phyloP scores from a whole-genome alignment of 768 basidiomycete species.

The Auricularia sp. region DNA sequence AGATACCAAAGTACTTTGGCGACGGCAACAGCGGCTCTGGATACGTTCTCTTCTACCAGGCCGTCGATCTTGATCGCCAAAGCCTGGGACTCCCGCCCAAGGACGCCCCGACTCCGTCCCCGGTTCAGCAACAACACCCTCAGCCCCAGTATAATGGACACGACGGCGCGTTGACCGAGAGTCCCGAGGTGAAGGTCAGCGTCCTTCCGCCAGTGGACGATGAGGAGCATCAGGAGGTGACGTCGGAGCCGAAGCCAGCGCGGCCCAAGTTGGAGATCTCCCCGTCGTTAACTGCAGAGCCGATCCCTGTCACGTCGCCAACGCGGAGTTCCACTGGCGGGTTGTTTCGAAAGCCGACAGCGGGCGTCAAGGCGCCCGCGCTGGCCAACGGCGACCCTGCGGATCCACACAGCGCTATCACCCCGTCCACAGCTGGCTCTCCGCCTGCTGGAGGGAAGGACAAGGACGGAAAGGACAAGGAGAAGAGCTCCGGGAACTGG shows the following conservation, averaged over 20 bases:
- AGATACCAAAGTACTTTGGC: constrained; percentile 91
- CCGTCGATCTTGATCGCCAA: constrained; percentile 71
- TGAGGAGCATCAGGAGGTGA: neutral
- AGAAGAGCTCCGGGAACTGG: neutral
- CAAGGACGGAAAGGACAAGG: neutral
- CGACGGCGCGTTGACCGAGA: neutral
- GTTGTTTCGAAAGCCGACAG: no score
- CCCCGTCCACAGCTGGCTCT: no score
- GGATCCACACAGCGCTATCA: no score
- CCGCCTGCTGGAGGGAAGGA: neutral
- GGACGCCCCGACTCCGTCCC: constrained; percentile 16
- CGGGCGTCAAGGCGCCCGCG: no score
- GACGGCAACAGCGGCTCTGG: constrained; percentile 81
- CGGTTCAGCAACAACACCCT: neutral
- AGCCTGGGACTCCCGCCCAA: constrained; percentile 51
- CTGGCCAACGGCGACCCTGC: no score
- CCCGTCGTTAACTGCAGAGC: neutral
- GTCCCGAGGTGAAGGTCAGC: neutral
- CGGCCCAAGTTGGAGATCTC: neutral
- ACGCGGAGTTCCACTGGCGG: no score
- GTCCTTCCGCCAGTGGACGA: neutral
- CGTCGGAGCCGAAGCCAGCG: neutral
- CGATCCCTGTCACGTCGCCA: neutral
- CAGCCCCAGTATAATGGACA: neutral
- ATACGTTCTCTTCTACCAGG: constrained; percentile 96